phyloP scores from a whole-genome alignment of 306 rosid genomes.

The Dalbergia oliveri region DNA sequence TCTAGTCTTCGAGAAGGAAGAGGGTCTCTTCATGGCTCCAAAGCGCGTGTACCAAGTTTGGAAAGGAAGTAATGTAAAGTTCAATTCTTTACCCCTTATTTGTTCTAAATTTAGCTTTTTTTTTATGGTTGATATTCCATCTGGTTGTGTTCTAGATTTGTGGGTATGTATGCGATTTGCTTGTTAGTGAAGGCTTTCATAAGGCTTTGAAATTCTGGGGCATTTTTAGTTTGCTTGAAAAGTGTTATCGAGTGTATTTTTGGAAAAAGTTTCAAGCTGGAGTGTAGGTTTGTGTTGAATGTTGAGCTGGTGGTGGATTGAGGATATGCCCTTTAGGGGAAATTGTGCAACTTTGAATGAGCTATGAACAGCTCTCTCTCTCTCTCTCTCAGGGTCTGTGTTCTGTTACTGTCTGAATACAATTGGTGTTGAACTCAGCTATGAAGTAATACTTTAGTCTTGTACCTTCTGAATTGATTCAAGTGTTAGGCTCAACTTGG shows the following conservation, averaged over 20 bases:
- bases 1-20: slow-evolving; percentile 32
- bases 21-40: slow-evolving; percentile 69
- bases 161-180: slow-evolving; percentile 45
- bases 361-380: neutral
- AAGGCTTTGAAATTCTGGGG: slow-evolving; percentile 15
- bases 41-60: slow-evolving; percentile 94
- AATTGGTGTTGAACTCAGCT: slow-evolving; percentile 29
- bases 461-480: slow-evolving; percentile 6
- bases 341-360: slow-evolving; percentile 10
- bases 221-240: slow-evolving; percentile 41
- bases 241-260: neutral
- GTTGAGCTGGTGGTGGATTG: slow-evolving; percentile 28
- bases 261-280: neutral
- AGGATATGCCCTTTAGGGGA: slow-evolving; percentile 19
- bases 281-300: slow-evolving; percentile 10
- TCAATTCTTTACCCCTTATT: slow-evolving; percentile 31
- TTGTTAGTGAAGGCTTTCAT: neutral
- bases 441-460: slow-evolving; percentile 29
- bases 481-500: slow-evolving; percentile 28
- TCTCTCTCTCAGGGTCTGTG: neutral
- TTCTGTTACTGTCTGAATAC: slow-evolving; percentile 4
- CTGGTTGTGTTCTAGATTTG: slow-evolving; percentile 44
- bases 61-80: slow-evolving; percentile 93
- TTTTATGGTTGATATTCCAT: slow-evolving; percentile 29
- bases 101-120: slow-evolving; percentile 2